Percentiles rank a stretch among this genome's conserved stretches.
Conservation (phyloP, 2,329 filamentous ascomycete species). For the Fusarium begoniae region DNA sequence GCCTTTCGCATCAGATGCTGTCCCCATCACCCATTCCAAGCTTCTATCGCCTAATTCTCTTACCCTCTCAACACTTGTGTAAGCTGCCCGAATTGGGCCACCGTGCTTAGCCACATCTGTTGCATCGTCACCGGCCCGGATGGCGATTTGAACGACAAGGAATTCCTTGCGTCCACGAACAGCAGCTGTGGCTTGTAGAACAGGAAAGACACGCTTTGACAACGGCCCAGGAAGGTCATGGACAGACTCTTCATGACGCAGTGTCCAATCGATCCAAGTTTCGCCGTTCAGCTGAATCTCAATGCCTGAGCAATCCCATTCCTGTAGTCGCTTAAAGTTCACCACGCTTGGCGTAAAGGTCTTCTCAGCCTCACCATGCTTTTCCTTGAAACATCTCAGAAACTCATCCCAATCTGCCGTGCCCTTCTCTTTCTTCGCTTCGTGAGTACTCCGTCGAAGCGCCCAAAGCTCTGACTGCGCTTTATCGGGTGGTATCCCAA, state of each 20-base stretch:
- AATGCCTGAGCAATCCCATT: constrained; percentile 57
- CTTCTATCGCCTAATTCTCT: constrained; percentile 54
- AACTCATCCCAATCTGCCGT: constrained; percentile 74
- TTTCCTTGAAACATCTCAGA: constrained; percentile 63
- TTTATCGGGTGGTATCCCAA: constrained; percentile 31
- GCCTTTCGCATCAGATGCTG: constrained; percentile 75
- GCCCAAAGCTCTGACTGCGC: constrained; percentile 66
- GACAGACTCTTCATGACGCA: constrained; percentile 70
- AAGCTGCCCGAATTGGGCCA: constrained; percentile 63
- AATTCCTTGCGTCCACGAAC: constrained; percentile 57
- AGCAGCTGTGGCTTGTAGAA: constrained; percentile 68
- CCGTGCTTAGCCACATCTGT: constrained; percentile 52
- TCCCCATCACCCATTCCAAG: constrained; percentile 82
- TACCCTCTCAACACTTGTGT: constrained; percentile 72
- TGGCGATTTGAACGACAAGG: constrained; percentile 65
- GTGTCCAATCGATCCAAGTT: constrained; percentile 58
- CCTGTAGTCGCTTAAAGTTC: constrained; percentile 48
- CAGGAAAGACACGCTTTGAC: constrained; percentile 71
- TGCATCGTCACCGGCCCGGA: constrained; percentile 50
- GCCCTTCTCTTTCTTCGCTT: constrained; percentile 57
- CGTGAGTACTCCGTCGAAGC: constrained; percentile 69
- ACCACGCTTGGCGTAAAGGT: constrained; percentile 52
- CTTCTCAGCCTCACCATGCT: constrained; percentile 53
- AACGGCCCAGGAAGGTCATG: constrained; percentile 70
- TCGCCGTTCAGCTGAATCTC: constrained; percentile 50